Conservation (phyloP, 2,329 filamentous ascomycete species). For the Neofusicoccum umdonicola region DNA sequence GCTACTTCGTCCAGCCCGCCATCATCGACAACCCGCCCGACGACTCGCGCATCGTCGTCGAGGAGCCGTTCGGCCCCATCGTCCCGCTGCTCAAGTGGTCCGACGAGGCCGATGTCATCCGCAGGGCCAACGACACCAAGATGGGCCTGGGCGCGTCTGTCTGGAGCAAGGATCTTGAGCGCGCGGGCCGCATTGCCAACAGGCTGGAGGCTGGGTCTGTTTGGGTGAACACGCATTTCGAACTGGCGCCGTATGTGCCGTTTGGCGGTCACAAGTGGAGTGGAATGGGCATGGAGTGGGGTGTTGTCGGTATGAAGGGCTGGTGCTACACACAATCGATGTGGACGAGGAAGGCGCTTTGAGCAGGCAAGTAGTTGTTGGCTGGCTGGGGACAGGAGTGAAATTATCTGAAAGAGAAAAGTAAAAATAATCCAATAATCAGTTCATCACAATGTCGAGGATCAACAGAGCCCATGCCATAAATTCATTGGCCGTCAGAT, state of each 20-base stretch:
- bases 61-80: slow-evolving; percentile 64
- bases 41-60: slow-evolving; percentile 53
- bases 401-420: too few species aligned
- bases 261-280: slow-evolving; percentile 63
- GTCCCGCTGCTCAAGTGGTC: slow-evolving; percentile 62
- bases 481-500: too few species aligned
- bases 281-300: slow-evolving; percentile 60
- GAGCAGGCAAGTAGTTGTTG: neutral
- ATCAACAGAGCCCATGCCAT: too few species aligned
- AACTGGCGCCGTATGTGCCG: slow-evolving; percentile 43
- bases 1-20: slow-evolving; percentile 59
- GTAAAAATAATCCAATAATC: too few species aligned
- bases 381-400: too few species aligned
- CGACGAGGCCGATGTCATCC: slow-evolving; percentile 52
- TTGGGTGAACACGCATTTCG: slow-evolving; percentile 49
- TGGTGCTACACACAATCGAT: slow-evolving; percentile 50
- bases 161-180: slow-evolving; percentile 48
- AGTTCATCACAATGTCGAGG: too few species aligned
- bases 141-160: slow-evolving; percentile 56
- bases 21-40: slow-evolving; percentile 59
- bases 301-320: slow-evolving; percentile 58
- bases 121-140: slow-evolving; percentile 48
- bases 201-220: slow-evolving; percentile 51
- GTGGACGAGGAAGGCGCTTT: slow-evolving; percentile 12
- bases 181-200: slow-evolving; percentile 46